phyloP scores from a whole-genome alignment of 768 basidiomycete genomes.

The Leucogyrophana mollusca region DNA sequence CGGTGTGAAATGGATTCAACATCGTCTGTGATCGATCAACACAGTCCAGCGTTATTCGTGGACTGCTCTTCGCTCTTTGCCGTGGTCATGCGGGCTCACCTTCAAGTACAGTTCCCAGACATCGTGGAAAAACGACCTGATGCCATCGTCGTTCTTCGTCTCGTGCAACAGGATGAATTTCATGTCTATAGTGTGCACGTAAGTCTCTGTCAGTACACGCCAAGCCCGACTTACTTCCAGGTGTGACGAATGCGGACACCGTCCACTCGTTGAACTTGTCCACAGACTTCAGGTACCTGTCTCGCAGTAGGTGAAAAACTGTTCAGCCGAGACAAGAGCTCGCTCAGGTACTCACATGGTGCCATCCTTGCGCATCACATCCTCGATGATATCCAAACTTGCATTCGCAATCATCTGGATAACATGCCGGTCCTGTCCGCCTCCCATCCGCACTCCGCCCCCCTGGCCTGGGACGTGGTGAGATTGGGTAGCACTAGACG shows the following conservation, averaged over 20 bases:
- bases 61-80: neutral
- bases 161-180: constrained; percentile 96
- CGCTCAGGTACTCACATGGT: constrained; percentile 69
- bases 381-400: constrained; percentile 92
- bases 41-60: neutral
- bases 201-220: constrained; percentile 7
- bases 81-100: constrained; percentile 43
- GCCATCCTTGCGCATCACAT: constrained; percentile 81
- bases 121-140: constrained; percentile 87
- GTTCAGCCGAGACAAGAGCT: neutral
- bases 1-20: constrained; percentile 96
- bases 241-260: constrained; percentile 93
- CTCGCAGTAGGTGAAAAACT: constrained; percentile 15
- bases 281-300: constrained; percentile 91
- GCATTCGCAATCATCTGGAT: constrained; percentile 99
- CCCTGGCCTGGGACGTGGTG: constrained; percentile 57
- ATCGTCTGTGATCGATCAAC: constrained; percentile 69
- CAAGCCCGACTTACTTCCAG: constrained; percentile 79
- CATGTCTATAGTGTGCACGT: constrained; percentile 59
- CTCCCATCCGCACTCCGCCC: constrained; percentile 67
- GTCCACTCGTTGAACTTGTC: constrained; percentile 99
- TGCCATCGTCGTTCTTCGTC: constrained; percentile 95
- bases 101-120: constrained; percentile 98
- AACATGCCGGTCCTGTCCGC: constrained; percentile 87
- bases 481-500: constrained; percentile 68